phyloP scores from a whole-genome alignment of 23 red algal species.

The Gracilaria vermiculophylla region DNA sequence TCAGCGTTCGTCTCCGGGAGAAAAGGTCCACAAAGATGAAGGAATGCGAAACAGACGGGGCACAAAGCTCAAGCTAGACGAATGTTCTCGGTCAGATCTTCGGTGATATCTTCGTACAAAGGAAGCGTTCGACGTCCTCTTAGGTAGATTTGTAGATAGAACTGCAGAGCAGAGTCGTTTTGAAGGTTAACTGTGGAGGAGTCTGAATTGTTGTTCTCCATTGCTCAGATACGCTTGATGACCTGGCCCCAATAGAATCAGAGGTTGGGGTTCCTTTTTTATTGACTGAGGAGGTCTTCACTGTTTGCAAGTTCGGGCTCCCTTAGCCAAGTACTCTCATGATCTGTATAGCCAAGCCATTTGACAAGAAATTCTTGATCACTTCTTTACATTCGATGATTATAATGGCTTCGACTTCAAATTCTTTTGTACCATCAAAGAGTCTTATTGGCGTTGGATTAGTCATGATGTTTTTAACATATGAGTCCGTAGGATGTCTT shows the following conservation, averaged over 20 bases:
- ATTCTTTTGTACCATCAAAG: not conserved
- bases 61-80: not conserved
- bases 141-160: not conserved
- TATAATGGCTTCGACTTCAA: constrained; percentile 26
- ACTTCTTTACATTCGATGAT: not conserved
- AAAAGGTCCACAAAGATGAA: not conserved
- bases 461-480: not conserved
- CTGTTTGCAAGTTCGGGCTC: not conserved
- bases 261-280: not conserved
- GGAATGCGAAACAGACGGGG: not conserved
- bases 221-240: not conserved
- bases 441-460: not conserved
- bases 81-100: not conserved
- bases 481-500: not conserved
- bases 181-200: not conserved
- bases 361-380: not conserved
- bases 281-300: not conserved
- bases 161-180: not conserved
- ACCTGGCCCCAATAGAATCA: not conserved
- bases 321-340: too few relatives aligned
- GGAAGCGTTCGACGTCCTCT: not conserved
- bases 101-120: not conserved
- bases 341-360: not conserved
- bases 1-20: not conserved
- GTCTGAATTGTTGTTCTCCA: not conserved